These are phyloP conservation scores for Volvox carteri DNA, from an alignment of 163 green algal genomes.

Conservation along the genomic window DNA sequence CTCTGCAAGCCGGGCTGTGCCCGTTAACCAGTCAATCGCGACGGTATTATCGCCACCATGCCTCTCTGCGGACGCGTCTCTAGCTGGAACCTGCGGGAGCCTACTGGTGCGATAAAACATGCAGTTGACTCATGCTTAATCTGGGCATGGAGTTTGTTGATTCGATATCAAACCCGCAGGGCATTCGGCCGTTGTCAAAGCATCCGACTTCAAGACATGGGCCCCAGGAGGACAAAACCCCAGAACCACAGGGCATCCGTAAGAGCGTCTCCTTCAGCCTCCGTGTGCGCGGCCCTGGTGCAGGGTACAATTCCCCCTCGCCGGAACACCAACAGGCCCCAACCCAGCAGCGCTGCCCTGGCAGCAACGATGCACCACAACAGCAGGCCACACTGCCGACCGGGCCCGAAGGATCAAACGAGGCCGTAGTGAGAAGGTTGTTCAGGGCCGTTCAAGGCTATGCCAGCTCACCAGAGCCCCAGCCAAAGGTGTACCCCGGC, in stretches of 20 bases:
- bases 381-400: no score
- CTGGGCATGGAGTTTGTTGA: no score
- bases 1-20: neutral
- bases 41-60: neutral
- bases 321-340: neutral
- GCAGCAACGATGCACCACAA: neutral
- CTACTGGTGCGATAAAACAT: constrained; percentile 17
- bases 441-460: constrained; percentile 45
- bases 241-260: neutral
- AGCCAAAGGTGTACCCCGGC: constrained; percentile 3
- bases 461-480: constrained; percentile 23
- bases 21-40: neutral
- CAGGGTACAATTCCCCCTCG: constrained; percentile 30
- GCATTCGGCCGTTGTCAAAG: neutral
- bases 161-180: neutral
- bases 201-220: neutral
- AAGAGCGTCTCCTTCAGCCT: constrained; percentile 41
- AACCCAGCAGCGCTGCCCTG: neutral
- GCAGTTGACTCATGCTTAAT: no score
- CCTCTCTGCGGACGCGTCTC: neutral
- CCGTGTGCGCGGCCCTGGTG: neutral
- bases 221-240: neutral
- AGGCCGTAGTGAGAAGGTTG: neutral
- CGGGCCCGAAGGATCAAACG: neutral
- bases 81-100: constrained; percentile 11